Evolutionary conservation across 805 yeast genomes (phyloP).

Genomic region (Nakazawaea wyomingensis): DNA sequence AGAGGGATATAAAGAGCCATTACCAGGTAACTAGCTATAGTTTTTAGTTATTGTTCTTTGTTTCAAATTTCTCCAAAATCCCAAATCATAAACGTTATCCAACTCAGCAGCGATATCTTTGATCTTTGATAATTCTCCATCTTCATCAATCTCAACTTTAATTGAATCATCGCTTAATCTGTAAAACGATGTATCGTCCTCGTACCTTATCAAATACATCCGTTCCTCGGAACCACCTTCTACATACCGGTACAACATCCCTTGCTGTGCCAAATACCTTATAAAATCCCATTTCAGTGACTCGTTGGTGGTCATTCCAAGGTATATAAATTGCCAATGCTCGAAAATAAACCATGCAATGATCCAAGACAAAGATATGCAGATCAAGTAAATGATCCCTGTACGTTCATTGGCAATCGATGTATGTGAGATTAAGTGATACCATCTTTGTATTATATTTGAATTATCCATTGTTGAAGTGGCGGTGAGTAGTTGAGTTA

Average conservation of each 20-base stretch:
- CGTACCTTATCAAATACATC: slow-evolving; percentile 18
- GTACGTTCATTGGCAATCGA: slow-evolving; percentile 31
- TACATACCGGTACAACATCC: slow-evolving; percentile 24
- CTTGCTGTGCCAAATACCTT: slow-evolving; percentile 29
- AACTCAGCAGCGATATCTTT: slow-evolving; percentile 23
- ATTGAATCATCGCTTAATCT: slow-evolving; percentile 10
- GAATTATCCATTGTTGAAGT: slow-evolving; percentile 13
- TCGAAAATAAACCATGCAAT: slow-evolving; percentile 33
- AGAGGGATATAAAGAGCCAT: no score
- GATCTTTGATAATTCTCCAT: slow-evolving; percentile 15
- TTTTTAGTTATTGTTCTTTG: slow-evolving; percentile 31
- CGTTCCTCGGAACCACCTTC: not conserved
- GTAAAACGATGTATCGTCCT: not conserved
- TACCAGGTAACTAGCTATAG: no score
- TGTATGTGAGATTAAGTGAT: slow-evolving; percentile 22
- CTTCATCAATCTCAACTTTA: not conserved
- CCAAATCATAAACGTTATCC: slow-evolving; percentile 44
- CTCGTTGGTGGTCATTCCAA: slow-evolving; percentile 57
- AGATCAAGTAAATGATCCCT: slow-evolving; percentile 37
- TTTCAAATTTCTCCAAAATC: slow-evolving; percentile 37
- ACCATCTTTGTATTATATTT: slow-evolving; percentile 17
- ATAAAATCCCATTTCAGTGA: slow-evolving; percentile 48
- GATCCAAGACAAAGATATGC: slow-evolving; percentile 31
- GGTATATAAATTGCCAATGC: slow-evolving; percentile 41
- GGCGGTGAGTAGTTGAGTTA: not conserved